Evolutionary conservation across 2,329 filamentous ascomycete genomes (phyloP).

Genomic region (Karstenula rhodostoma): DNA sequence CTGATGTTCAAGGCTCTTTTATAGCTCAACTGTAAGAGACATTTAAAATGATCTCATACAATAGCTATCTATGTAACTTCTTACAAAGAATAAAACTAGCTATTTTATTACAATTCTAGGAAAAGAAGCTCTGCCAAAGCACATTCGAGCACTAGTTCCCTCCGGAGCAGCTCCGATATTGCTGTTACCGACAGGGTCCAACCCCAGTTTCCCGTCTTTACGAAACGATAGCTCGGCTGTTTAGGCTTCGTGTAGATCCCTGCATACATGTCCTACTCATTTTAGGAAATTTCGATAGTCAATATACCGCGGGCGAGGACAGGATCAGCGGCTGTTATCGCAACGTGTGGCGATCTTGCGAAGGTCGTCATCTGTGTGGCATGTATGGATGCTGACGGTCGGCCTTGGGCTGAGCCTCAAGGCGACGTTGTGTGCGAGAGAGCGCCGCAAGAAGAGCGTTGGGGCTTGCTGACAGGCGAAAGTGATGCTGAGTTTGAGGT

Average conservation of each 20-base stretch:
- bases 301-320: not conserved
- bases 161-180: no score
- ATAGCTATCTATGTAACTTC: no score
- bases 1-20: no score
- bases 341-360: not conserved
- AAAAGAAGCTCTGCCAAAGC: no score
- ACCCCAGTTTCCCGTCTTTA: not conserved
- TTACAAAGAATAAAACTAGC: no score
- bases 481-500: not conserved
- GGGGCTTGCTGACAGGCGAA: not conserved
- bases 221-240: conserved; percentile 11
- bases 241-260: conserved; percentile 1
- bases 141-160: no score
- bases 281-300: conserved; percentile 14
- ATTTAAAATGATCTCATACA: no score
- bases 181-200: no score
- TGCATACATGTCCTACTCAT: not conserved
- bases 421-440: not conserved
- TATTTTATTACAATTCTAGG: no score
- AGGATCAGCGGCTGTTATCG: not conserved
- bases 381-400: not conserved
- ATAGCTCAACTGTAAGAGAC: no score
- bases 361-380: not conserved
- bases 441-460: not conserved
- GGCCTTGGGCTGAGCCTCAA: not conserved